Conservation (phyloP, 371 early-diverging fungal genomes). For the Encephalitozoon hellem region DNA sequence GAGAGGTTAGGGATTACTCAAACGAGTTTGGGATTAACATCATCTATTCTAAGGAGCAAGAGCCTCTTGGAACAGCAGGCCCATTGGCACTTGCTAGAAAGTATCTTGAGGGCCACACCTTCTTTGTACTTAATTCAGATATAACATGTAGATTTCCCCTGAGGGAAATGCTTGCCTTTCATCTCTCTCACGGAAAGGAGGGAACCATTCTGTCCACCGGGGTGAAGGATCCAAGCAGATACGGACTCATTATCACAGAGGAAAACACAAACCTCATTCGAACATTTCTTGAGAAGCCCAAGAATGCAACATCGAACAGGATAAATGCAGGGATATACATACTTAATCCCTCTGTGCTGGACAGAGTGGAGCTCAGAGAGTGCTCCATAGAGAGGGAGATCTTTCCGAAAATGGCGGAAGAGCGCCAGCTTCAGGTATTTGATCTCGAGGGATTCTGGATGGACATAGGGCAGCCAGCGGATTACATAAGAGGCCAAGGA, state of each 20-base stretch:
- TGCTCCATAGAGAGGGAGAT: constrained; percentile 75
- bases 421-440: constrained; percentile 72
- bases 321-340: constrained; percentile 99
- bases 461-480: constrained; percentile 98
- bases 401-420: constrained; percentile 81
- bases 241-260: constrained; percentile 78
- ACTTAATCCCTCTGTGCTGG: constrained; percentile 75
- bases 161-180: constrained; percentile 72
- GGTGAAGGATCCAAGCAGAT: constrained; percentile 91
- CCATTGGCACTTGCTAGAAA: constrained; percentile 83
- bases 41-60: constrained; percentile 85
- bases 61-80: constrained; percentile 93
- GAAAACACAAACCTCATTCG: constrained; percentile 66
- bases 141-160: constrained; percentile 95
- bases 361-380: constrained; percentile 70
- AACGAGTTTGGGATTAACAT: constrained; percentile 74
- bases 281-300: constrained; percentile 93
- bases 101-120: constrained; percentile 73
- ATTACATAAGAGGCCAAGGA: constrained; percentile 84
- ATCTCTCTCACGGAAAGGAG: constrained; percentile 54
- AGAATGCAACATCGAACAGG: constrained; percentile 77
- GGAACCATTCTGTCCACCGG: constrained; percentile 68
- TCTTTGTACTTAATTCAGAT: constrained; percentile 96
- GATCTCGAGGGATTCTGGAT: constrained; percentile 94
- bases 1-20: constrained; percentile 70